These are phyloP conservation scores for Camelina sativa DNA, from an alignment of 345 rosid species.

Conservation along the genomic window DNA sequence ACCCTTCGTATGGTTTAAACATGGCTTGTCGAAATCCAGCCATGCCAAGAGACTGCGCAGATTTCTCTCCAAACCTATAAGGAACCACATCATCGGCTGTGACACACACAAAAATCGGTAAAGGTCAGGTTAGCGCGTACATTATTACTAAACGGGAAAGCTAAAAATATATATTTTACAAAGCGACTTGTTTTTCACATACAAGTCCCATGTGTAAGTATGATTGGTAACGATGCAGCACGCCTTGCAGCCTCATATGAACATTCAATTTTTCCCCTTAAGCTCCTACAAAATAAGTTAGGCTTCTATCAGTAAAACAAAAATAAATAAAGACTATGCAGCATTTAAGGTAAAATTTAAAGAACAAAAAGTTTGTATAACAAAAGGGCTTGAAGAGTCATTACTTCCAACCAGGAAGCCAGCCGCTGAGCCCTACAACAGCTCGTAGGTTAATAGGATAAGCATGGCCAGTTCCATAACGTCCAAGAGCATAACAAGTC, in stretches of 20 bases:
- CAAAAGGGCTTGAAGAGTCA: not conserved
- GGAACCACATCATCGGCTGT: constrained; percentile 86
- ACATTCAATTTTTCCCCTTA: constrained; percentile 62
- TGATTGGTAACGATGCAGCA: constrained; percentile 67
- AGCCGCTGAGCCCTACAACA: constrained; percentile 70
- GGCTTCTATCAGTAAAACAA: constrained; percentile 3
- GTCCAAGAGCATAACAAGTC: constrained; percentile 66
- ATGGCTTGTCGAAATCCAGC: constrained; percentile 75
- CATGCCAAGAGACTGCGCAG: constrained; percentile 58
- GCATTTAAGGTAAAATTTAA: not conserved
- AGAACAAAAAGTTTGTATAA: not conserved
- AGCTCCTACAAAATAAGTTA: constrained; percentile 48
- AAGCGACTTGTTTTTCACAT: constrained; percentile 26
- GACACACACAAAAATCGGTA: constrained; percentile 14
- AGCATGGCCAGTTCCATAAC: constrained; percentile 69
- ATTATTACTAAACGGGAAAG: not conserved
- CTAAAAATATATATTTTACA: constrained; percentile 3
- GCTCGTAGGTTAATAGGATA: constrained; percentile 68
- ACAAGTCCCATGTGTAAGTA: constrained; percentile 73
- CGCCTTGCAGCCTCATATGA: constrained; percentile 70
- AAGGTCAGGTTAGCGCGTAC: constrained; percentile 18
- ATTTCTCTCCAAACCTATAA: constrained; percentile 76
- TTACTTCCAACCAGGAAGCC: constrained; percentile 95
- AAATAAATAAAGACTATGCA: not conserved
- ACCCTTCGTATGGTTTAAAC: constrained; percentile 83